Evolutionary conservation across 768 basidiomycete genomes (phyloP).

Genomic region (Glaciozyma antarctica): DNA sequence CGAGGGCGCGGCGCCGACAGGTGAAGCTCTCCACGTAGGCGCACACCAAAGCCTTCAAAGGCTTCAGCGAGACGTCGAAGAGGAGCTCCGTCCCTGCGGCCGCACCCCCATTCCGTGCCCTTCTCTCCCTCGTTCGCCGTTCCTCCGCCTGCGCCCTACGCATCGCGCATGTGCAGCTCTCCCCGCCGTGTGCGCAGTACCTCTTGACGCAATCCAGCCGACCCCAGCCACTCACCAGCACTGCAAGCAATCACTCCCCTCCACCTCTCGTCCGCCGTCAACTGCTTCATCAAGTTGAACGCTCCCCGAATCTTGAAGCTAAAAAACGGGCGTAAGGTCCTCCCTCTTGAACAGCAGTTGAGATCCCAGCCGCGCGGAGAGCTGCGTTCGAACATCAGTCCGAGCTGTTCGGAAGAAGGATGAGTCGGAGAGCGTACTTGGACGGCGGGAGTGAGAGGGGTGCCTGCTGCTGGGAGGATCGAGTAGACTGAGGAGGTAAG

Average conservation of each 20-base stretch:
- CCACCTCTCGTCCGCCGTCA: conserved; percentile 82
- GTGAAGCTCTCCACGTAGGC: too few relatives aligned
- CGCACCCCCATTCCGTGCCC: too few relatives aligned
- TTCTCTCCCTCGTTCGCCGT: too few relatives aligned
- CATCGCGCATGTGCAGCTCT: too few relatives aligned
- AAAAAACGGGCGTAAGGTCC: conserved; percentile 88
- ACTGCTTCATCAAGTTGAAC: conserved; percentile 93
- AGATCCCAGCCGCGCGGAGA: conserved; percentile 79
- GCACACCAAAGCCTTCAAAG: neutral
- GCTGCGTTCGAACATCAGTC: conserved; percentile 42
- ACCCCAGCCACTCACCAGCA: conserved; percentile 67
- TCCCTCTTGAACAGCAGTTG: conserved; percentile 95
- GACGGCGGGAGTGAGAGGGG: conserved; percentile 25
- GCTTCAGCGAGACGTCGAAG: too few relatives aligned
- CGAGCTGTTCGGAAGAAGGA: neutral
- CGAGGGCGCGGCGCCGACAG: too few relatives aligned
- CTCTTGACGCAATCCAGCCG: neutral
- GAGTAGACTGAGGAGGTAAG: conserved; percentile 86
- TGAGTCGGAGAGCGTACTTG: neutral
- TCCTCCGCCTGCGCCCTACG: too few relatives aligned
- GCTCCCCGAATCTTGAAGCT: conserved; percentile 98
- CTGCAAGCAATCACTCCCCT: conserved; percentile 97
- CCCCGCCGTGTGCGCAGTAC: too few relatives aligned
- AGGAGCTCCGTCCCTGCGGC: too few relatives aligned
- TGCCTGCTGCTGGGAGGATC: conserved; percentile 54